These are phyloP conservation scores for Oryza coarctata DNA, from an alignment of 176 grass and related monocot species.

Conservation along the genomic window DNA sequence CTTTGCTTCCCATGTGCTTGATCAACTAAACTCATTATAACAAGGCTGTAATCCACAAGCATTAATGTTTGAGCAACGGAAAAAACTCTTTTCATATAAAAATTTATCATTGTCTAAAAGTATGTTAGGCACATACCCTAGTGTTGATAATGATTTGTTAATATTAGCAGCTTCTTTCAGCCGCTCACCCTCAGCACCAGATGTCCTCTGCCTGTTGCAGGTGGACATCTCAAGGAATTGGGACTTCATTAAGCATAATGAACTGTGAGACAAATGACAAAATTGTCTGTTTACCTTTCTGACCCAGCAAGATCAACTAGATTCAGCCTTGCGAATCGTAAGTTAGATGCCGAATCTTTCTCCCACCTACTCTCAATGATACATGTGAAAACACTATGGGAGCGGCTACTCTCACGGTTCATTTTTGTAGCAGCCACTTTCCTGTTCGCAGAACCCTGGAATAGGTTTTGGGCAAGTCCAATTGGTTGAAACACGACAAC, in stretches of 20 bases:
- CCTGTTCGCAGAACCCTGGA: constrained; percentile 87
- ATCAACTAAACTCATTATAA: constrained; percentile 97
- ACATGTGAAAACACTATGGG: constrained; percentile 96
- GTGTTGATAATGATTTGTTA: constrained; percentile 97
- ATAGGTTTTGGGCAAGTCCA: constrained; percentile 5
- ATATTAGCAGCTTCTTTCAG: constrained; percentile 94
- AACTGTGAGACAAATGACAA: background rate
- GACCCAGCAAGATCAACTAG: constrained; percentile 97
- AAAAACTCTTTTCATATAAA: background rate
- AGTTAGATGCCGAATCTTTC: constrained; percentile 73
- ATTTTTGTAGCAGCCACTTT: constrained; percentile 95
- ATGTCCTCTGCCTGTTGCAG: constrained; percentile 86
- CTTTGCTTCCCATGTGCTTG: constrained; percentile 81
- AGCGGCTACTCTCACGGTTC: constrained; percentile 92
- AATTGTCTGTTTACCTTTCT: constrained; percentile 60
- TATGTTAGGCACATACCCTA: constrained; percentile 51
- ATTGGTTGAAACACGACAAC: constrained; percentile 14
- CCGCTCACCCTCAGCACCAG: constrained; percentile 96
- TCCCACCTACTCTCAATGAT: constrained; percentile 90
- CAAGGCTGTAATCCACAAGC: constrained; percentile 68
- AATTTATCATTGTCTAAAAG: constrained; percentile 11
- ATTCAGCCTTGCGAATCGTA: constrained; percentile 92
- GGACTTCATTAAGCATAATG: background rate
- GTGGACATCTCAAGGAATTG: constrained; percentile 35
- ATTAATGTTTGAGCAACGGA: constrained; percentile 3